Conservation (phyloP, 2,329 filamentous ascomycete genomes). For the Nemania sp. region DNA sequence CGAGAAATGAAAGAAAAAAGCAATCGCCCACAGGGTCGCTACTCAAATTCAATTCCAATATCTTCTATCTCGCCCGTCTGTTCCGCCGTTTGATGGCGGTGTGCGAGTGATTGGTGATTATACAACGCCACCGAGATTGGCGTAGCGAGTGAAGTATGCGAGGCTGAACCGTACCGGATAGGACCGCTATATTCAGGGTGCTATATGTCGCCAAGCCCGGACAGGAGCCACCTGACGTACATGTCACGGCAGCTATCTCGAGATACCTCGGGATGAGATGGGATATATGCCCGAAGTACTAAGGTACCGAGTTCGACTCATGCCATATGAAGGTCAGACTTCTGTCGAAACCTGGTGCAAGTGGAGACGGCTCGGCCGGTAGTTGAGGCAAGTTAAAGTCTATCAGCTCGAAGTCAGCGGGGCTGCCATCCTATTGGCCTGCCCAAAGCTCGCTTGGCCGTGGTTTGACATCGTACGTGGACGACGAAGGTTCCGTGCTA, state of each 20-base stretch:
- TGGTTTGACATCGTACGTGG: constrained; percentile 65
- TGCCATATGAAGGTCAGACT: not conserved
- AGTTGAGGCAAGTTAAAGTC: constrained; percentile 1
- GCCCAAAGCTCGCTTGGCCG: constrained; percentile 46
- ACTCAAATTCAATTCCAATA: constrained; percentile 18
- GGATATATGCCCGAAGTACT: constrained; percentile 31
- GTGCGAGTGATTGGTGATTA: not conserved
- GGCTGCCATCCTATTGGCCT: constrained; percentile 32
- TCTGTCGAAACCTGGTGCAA: not conserved
- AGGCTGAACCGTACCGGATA: not conserved
- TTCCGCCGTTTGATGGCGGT: not conserved
- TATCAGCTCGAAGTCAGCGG: constrained; percentile 14
- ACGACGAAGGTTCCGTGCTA: constrained; percentile 67
- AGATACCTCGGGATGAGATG: constrained; percentile 2
- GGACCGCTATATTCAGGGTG: not conserved
- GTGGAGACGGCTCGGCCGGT: not conserved
- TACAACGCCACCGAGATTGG: constrained; percentile 2
- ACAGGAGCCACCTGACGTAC: not conserved
- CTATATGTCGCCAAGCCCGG: not conserved
- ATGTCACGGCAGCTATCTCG: not conserved
- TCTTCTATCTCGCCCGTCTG: not conserved
- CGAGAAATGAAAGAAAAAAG: constrained; percentile 14
- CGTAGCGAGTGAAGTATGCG: not conserved
- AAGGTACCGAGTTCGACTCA: not conserved
- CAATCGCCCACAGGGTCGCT: constrained; percentile 11